Conservation (phyloP, 768 basidiomycete species). For the Ramaria sp. region DNA sequence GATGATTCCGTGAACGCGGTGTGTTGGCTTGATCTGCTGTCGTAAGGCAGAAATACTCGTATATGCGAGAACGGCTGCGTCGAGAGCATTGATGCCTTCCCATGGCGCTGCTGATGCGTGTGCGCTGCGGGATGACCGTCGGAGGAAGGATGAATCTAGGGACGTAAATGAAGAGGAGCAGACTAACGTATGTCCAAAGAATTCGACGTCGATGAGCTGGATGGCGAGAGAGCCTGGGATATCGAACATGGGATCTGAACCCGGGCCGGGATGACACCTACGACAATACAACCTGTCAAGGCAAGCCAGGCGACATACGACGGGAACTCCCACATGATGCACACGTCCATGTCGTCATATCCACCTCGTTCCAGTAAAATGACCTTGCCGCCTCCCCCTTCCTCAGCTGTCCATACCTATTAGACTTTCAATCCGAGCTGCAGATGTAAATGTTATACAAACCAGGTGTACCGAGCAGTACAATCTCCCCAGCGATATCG, state of each 20-base stretch:
- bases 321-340: conserved; percentile 47
- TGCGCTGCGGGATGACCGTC: conserved; percentile 33
- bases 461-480: conserved; percentile 75
- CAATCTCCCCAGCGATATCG: conserved; percentile 55
- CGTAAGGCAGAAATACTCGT: conserved; percentile 69
- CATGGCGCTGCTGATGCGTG: conserved; percentile 75
- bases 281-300: neutral
- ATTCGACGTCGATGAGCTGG: conserved; percentile 51
- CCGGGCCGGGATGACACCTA: conserved; percentile 79
- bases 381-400: conserved; percentile 67
- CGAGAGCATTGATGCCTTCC: conserved; percentile 76
- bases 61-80: conserved; percentile 82
- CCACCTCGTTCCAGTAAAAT: conserved; percentile 58
- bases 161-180: neutral
- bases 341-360: conserved; percentile 67
- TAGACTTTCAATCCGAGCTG: neutral
- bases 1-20: conserved; percentile 74
- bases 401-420: conserved; percentile 47
- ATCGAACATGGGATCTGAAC: conserved; percentile 58
- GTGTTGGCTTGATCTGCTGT: conserved; percentile 70
- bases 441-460: neutral
- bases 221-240: conserved; percentile 56
- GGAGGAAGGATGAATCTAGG: neutral
- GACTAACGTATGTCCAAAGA: conserved; percentile 59
- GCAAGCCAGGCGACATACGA: neutral